Base-by-base conservation (phyloP, 768 basidiomycete genomes). In the Punctularia strigosozonata region DNA sequence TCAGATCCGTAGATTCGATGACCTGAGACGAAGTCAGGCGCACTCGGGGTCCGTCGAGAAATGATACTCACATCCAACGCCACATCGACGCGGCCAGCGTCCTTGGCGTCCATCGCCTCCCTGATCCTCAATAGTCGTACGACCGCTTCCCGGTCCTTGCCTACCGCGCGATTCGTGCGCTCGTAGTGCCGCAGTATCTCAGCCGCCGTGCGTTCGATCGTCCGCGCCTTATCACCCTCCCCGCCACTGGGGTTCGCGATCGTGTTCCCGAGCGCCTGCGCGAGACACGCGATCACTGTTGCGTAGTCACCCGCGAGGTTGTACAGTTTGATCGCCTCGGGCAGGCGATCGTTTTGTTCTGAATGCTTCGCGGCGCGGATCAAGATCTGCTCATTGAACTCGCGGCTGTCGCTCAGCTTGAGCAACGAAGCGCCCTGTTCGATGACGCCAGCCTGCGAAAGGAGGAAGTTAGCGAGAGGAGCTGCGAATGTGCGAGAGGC, bases 261-360 rank as follows among this genome's bases (percentile, higher is more conserved):
- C 0, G 85, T 81, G 51, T 80, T 83, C 13, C 91, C 89, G 2
- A 99, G 69, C 2, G 88, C 87, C 40, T 78, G 76, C 12, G 89
- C 88, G 25, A 98, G 80, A 38, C 86, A 87, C 5, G 77, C 69
- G 30, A 97, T 75, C 39, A 98, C 94, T 19, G 86, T 88, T 12
- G 72, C 62, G 54, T 91, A 90, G 46, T 92, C 85, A 24, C 87
- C 86, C 1, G 92, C 92, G 25, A 97, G 76, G 60, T 97, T 92
- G 63, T 90, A 97, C 31, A 99, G 65, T 54, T 91, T 89, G 63
- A 98, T 90, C 3, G 91, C 90, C 55, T 97, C 90, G 2, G 80
- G 70, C 26, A 86, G 69, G 23, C 85, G 81, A 50, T 88, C 80
- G 50, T 90, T 90, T 39, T 82, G 73, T 51, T 88, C 78, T 2